Evolutionary conservation across 139 green algal genomes (phyloP), one percentile per base, ranked within the genome.

Genomic region (Desmodesmus armatus): DNA sequence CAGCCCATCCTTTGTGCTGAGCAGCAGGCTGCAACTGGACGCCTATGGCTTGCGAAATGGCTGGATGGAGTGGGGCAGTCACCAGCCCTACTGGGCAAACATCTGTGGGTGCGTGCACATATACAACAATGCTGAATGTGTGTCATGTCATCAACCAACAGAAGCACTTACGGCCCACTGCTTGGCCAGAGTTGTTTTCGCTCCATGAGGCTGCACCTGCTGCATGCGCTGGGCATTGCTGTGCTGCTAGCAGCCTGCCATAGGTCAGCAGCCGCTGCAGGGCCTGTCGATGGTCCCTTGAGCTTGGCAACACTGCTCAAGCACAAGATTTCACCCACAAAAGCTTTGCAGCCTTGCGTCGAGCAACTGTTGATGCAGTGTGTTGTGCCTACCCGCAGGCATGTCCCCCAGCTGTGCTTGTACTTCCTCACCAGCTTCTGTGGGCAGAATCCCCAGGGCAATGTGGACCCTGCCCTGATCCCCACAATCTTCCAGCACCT

Each of bases 391-490:
- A 39, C 0, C 3, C 58, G 37, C 76, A 82, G 76, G 53, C 76
- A 55, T 4, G 43, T 69, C 5, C 92, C 92, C 17, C 3, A 43
- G 19, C 39, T 84, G 40, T 95, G 92, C 87, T 27, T 87, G 39
- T 71, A 67, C 33, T 86, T 90, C 60, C 82, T 95, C 13, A 88
- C 85, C 19, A 75, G 83, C 31, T 83, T 95, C 7, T 89, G 84
- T 31, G 92, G 93, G 21, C 87, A 90, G 73, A 93, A 93, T 77
- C 66, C 82, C 23, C 17, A 44, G 21, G 77, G 63, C 82, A 96
- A 96, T 82, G 49, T 95, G 13, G 89, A 94, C 55, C 82, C 41
- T 19, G 75, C 35, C 0, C 74, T 88, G 29, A 71, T 96, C 31
- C 88, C 90, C 4, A 41, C 44, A 71, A 40, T 84, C 29, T 78